Conservation (phyloP, 179 eudicot genomes). For the Pouteria campechiana region DNA sequence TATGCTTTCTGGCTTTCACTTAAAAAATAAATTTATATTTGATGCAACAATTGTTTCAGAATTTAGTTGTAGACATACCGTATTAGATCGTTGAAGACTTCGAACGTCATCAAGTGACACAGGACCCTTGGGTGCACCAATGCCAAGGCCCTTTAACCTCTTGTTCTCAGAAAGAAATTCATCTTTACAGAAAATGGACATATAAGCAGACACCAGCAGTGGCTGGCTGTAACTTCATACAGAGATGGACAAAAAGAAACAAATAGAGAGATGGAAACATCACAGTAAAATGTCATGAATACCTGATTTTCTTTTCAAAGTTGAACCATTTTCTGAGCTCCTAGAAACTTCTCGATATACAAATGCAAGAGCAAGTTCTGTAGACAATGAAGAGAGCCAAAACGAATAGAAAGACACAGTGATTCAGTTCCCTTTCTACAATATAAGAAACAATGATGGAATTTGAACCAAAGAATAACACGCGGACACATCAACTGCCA, state of each 20-base stretch:
- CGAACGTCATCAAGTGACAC: conserved; percentile 93
- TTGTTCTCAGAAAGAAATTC: conserved; percentile 54
- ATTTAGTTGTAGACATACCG: conserved; percentile 31
- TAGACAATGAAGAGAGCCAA: too few species aligned
- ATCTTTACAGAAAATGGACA: conserved; percentile 34
- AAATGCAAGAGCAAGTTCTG: conserved; percentile 79
- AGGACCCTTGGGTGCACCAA: conserved; percentile 91
- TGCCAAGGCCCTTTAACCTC: conserved; percentile 87
- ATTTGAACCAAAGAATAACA: too few species aligned
- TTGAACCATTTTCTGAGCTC: conserved; percentile 26
- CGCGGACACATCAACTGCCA: too few species aligned
- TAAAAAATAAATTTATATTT: too few species aligned
- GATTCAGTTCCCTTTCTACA: too few species aligned
- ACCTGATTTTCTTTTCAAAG: conserved; percentile 86
- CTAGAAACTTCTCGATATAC: conserved; percentile 73
- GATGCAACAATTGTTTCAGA: too few species aligned
- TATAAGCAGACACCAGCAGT: background rate
- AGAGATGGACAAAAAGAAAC: too few species aligned
- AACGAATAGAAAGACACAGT: too few species aligned
- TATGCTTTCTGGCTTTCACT: too few species aligned
- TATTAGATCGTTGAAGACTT: conserved; percentile 84
- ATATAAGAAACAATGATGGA: too few species aligned
- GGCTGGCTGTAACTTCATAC: background rate
- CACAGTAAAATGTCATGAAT: conserved; percentile 3
- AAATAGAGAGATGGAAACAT: too few species aligned